Conservation (phyloP, 306 rosid species). For the Cicer yamashitae region DNA sequence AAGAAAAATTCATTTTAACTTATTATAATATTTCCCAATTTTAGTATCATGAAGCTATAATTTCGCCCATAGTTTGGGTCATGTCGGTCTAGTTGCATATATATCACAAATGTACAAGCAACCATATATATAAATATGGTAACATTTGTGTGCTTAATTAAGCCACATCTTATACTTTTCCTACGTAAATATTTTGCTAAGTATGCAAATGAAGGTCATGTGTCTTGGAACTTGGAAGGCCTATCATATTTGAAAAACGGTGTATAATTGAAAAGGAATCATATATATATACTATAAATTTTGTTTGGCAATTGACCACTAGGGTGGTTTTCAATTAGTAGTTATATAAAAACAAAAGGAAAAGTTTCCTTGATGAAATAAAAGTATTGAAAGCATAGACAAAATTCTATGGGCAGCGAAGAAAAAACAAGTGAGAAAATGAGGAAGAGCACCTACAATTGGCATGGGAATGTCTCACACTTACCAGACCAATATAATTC, state of each 20-base stretch:
- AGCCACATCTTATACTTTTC: conserved; percentile 1
- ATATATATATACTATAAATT: not conserved
- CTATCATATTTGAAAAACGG: conserved; percentile 20
- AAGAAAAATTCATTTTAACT: no score
- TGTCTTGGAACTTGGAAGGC: conserved; percentile 55
- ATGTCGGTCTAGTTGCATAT: not conserved
- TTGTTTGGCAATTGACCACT: conserved; percentile 19
- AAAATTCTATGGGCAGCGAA: conserved; percentile 51
- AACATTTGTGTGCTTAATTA: conserved; percentile 1
- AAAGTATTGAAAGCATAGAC: conserved; percentile 22
- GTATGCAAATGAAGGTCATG: conserved; percentile 42
- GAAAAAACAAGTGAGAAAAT: conserved; percentile 47
- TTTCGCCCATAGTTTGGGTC: conserved; percentile 37
- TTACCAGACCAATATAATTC: conserved; percentile 52
- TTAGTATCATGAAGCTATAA: conserved; percentile 39
- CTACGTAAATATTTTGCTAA: conserved; percentile 22
- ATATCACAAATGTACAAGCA: conserved; percentile 7
- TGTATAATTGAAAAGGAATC: not conserved
- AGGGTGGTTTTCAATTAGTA: not conserved
- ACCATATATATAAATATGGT: conserved; percentile 13
- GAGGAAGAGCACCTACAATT: conserved; percentile 26
- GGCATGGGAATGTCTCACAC: conserved; percentile 62
- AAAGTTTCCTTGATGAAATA: conserved; percentile 25
- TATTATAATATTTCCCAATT: not conserved
- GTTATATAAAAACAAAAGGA: conserved; percentile 28